phyloP scores from a whole-genome alignment of 306 rosid genomes.

The Citrullus amarus region DNA sequence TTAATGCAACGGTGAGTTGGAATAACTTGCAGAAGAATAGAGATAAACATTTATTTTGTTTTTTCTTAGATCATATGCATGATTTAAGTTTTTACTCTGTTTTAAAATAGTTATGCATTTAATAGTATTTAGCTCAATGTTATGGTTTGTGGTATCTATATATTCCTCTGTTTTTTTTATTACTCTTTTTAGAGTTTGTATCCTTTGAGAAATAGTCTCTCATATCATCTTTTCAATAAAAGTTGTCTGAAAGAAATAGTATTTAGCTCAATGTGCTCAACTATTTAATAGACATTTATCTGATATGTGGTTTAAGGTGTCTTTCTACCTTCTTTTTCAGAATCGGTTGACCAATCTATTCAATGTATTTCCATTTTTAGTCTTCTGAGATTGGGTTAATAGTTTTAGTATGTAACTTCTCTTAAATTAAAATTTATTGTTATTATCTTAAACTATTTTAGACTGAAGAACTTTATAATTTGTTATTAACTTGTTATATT shows the following conservation, averaged over 20 bases:
- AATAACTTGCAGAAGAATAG: not conserved
- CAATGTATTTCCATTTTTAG: not conserved
- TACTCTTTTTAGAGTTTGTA: too few relatives aligned
- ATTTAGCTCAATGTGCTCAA: not conserved
- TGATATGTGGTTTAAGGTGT: not conserved
- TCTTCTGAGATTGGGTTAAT: not conserved
- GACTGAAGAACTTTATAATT: not conserved
- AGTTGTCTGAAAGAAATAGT: too few relatives aligned
- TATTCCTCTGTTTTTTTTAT: too few relatives aligned
- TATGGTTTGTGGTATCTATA: too few relatives aligned
- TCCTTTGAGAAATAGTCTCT: too few relatives aligned
- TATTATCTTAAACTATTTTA: not conserved
- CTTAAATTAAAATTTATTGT: not conserved
- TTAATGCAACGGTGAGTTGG: slow-evolving; percentile 35
- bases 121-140: not conserved
- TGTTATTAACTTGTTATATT: not conserved
- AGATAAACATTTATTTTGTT: not conserved
- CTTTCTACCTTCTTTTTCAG: not conserved
- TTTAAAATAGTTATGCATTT: not conserved
- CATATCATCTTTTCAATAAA: too few relatives aligned
- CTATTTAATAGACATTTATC: not conserved
- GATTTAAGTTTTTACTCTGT: not conserved
- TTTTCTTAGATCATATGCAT: not conserved
- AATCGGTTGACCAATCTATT: not conserved
- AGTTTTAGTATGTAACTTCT: not conserved